Evolutionary conservation across 2,329 filamentous ascomycete species (phyloP).

Genomic region (Bipolaris zeicola): DNA sequence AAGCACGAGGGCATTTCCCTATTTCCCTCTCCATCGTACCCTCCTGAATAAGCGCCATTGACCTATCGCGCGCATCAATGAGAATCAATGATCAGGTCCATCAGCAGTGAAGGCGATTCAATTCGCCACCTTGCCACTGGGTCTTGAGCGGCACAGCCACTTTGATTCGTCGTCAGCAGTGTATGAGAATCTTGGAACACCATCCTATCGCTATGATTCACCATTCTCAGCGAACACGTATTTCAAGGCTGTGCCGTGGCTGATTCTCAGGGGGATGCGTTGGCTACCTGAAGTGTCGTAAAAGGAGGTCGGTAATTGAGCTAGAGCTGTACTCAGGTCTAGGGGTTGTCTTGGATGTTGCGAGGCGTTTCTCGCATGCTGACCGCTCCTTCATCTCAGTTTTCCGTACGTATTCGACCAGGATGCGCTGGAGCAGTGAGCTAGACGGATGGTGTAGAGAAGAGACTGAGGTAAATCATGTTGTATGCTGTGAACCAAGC

Average conservation of each 20-base stretch:
- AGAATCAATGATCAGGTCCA: not conserved
- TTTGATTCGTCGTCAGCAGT: not conserved
- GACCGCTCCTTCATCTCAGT: not conserved
- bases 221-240: not conserved
- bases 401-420: not conserved
- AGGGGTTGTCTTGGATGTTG: not conserved
- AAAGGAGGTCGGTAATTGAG: not conserved
- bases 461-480: not conserved
- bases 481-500: not conserved
- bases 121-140: not conserved
- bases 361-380: not conserved
- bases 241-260: not conserved
- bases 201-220: not conserved
- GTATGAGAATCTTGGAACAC: not conserved
- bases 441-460: not conserved
- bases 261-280: not conserved
- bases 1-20: not conserved
- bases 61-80: not conserved
- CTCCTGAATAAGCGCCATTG: not conserved
- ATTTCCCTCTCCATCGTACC: not conserved
- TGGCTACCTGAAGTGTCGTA: not conserved
- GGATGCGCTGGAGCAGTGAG: not conserved
- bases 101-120: not conserved
- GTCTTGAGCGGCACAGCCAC: not conserved
- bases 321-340: not conserved